phyloP scores from a whole-genome alignment of 441 rosid species.

The Rhodomyrtus psidioides region DNA sequence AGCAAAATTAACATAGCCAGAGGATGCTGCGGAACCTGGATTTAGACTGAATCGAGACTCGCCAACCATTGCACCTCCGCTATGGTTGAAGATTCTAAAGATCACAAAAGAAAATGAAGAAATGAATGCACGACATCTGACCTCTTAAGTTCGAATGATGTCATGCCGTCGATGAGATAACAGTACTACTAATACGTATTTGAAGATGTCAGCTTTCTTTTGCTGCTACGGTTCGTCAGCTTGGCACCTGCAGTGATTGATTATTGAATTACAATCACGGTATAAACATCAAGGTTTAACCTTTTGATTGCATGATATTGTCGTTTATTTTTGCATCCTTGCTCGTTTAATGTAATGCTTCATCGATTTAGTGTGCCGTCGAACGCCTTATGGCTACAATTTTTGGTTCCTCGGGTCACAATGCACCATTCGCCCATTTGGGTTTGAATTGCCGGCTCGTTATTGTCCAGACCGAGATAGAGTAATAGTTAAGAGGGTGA shows the following conservation, averaged over 20 bases:
- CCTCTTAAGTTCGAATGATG: background rate
- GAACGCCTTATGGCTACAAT: background rate
- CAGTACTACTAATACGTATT: background rate
- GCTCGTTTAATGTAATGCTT: background rate
- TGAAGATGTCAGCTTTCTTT: background rate
- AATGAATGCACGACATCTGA: background rate
- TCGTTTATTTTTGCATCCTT: background rate
- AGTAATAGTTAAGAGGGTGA: background rate
- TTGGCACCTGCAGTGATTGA: background rate
- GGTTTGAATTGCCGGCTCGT: background rate
- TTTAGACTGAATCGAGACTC: background rate
- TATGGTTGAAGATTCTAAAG: background rate
- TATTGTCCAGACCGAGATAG: background rate
- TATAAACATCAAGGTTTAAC: background rate
- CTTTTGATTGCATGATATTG: background rate
- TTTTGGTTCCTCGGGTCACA: background rate
- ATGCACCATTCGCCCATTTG: accelerated
- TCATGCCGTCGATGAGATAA: background rate
- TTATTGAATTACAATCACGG: background rate
- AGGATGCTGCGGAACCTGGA: background rate
- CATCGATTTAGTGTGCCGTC: background rate
- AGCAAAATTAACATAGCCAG: conserved; percentile 6
- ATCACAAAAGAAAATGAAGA: background rate
- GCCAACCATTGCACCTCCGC: background rate
- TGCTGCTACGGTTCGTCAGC: background rate